Evolutionary conservation across 768 basidiomycete genomes (phyloP).

Genomic region (Trametes meyenii): DNA sequence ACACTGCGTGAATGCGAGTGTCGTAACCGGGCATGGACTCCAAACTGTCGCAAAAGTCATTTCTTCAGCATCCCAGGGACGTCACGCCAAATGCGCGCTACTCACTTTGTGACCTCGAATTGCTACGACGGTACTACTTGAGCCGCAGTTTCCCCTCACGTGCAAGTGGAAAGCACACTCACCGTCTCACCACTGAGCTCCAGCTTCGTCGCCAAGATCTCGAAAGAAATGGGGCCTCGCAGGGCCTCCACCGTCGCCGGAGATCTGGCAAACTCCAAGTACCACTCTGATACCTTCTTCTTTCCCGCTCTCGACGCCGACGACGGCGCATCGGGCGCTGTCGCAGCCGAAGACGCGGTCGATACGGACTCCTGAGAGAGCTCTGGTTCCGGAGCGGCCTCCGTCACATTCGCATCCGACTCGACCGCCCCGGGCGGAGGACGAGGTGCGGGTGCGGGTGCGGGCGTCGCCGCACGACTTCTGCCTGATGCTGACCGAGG

Average conservation of each 20-base stretch:
- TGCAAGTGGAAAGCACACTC: conserved; percentile 20
- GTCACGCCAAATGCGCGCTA: not conserved
- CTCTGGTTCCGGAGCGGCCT: not conserved
- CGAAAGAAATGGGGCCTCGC: conserved; percentile 38
- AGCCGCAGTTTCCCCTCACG: not conserved
- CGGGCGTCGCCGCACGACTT: not conserved
- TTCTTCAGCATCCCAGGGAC: conserved; percentile 31
- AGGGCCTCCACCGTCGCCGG: conserved; percentile 39
- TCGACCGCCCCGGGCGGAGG: not conserved
- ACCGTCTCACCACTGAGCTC: conserved; percentile 45
- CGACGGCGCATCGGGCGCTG: not conserved
- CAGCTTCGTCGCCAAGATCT: conserved; percentile 33
- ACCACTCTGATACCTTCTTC: conserved; percentile 28
- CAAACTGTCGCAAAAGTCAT: conserved; percentile 1
- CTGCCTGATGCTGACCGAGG: not conserved
- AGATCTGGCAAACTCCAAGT: conserved; percentile 44
- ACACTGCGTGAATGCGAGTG: conserved; percentile 45
- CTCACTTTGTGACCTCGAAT: not conserved
- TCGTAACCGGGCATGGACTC: conserved; percentile 36
- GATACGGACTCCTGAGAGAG: not conserved
- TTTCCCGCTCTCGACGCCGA: not conserved
- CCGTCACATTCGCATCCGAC: not conserved
- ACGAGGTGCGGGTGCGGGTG: not conserved
- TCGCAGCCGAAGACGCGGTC: not conserved
- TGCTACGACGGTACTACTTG: conserved; percentile 32